Conservation (phyloP, 1,284 basidiomycete genomes). For the Fomitopsis palustris region DNA sequence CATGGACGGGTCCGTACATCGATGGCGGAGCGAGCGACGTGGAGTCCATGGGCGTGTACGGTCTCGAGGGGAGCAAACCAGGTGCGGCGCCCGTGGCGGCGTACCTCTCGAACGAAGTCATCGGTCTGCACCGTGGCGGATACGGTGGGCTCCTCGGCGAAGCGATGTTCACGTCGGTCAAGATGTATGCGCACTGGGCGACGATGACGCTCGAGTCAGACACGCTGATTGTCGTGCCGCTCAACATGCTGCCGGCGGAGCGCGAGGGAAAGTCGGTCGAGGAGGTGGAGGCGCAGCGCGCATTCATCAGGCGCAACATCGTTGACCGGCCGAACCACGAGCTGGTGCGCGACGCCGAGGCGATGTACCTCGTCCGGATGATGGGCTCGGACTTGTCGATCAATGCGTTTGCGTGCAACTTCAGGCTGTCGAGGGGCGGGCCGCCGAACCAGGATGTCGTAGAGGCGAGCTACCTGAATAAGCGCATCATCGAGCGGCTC, state of each 20-base stretch:
- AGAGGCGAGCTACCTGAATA: conserved; percentile 42
- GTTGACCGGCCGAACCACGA: conserved; percentile 30
- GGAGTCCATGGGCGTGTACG: conserved; percentile 40
- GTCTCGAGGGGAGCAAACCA: conserved; percentile 47
- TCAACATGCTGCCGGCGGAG: conserved; percentile 36
- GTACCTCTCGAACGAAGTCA: conserved; percentile 34
- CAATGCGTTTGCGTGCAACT: conserved; percentile 45
- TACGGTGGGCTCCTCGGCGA: conserved; percentile 39
- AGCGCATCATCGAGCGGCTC: conserved; percentile 32
- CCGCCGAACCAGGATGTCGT: conserved; percentile 37
- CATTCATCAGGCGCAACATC: conserved; percentile 36
- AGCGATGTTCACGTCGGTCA: conserved; percentile 33
- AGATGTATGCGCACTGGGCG: conserved; percentile 36
- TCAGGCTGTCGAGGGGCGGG: conserved; percentile 29
- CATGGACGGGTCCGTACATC: conserved; percentile 39
- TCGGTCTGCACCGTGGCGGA: conserved; percentile 35
- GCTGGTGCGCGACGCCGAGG: conserved; percentile 31
- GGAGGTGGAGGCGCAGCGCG: conserved; percentile 30
- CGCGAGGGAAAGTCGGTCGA: conserved; percentile 7
- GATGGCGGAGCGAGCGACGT: conserved; percentile 22
- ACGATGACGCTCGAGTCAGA: conserved; percentile 34
- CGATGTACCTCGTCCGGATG: conserved; percentile 27
- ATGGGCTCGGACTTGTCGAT: conserved; percentile 43
- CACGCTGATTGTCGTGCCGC: conserved; percentile 33
- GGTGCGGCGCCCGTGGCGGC: conserved; percentile 37